These are phyloP conservation scores for Cutaneotrichosporon sp. DNA, from an alignment of 1,284 basidiomycete species.

Conservation along the genomic window DNA sequence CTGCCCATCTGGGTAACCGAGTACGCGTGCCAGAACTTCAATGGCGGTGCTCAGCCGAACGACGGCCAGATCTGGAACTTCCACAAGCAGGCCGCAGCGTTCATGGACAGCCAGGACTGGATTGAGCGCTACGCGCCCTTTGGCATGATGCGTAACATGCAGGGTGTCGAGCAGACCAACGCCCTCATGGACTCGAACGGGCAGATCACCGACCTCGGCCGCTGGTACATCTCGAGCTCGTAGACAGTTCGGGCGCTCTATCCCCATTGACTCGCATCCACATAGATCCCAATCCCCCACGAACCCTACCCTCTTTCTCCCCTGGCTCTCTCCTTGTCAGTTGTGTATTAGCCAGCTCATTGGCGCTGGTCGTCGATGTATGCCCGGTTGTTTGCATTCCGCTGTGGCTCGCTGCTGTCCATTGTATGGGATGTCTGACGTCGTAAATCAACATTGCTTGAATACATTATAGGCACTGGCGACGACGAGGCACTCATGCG, in stretches of 20 bases:
- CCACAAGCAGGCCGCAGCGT: conserved; percentile 60
- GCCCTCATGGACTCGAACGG: conserved; percentile 52
- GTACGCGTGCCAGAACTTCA: conserved; percentile 62
- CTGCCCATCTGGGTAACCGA: conserved; percentile 50
- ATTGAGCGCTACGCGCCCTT: conserved; percentile 67
- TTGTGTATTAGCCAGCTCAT: neutral
- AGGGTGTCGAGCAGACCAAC: conserved; percentile 66
- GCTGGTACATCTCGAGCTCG: conserved; percentile 29
- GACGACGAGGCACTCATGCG: neutral
- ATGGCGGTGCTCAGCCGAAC: conserved; percentile 60
- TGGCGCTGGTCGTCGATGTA: neutral
- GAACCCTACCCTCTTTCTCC: neutral
- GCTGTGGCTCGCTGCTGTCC: neutral
- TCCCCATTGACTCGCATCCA: neutral
- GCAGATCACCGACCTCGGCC: conserved; percentile 46
- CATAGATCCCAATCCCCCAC: neutral
- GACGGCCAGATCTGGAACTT: conserved; percentile 59
- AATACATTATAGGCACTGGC: neutral
- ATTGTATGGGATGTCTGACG: neutral
- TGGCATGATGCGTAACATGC: conserved; percentile 68
- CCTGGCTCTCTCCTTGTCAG: too few species aligned
- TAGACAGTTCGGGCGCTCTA: conserved; percentile 6
- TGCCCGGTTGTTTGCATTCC: neutral
- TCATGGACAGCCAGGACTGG: conserved; percentile 60
- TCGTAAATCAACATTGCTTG: neutral